These are phyloP conservation scores for Nemania sp. DNA, from an alignment of 2,329 filamentous ascomycete species.

Conservation along the genomic window DNA sequence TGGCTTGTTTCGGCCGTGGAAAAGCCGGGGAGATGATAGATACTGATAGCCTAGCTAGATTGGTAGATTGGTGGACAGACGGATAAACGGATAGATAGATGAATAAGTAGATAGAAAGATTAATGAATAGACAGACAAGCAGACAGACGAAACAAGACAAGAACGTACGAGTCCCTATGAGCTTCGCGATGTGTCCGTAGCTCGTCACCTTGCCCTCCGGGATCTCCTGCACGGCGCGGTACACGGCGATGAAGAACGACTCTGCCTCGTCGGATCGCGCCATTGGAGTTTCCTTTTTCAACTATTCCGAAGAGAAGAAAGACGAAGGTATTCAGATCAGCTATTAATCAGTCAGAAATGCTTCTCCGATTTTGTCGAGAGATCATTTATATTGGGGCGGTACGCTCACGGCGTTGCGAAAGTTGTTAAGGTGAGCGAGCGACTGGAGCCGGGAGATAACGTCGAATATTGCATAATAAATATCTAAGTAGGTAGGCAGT, in stretches of 20 bases:
- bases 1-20: no score
- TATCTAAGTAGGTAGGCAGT: no score
- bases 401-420: neutral
- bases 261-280: constrained; percentile 73
- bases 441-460: neutral
- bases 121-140: neutral
- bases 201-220: constrained; percentile 82
- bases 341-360: no score
- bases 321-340: no score
- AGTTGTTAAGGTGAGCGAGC: neutral
- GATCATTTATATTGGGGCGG: no score
- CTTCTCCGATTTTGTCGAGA: no score
- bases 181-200: constrained; percentile 78
- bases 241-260: constrained; percentile 78
- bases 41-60: no score
- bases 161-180: constrained; percentile 71
- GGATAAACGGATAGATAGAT: neutral
- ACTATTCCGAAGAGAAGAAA: no score
- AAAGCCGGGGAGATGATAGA: no score
- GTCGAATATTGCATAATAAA: constrained; percentile 19
- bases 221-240: constrained; percentile 82
- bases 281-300: constrained; percentile 50
- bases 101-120: neutral
- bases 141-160: neutral
- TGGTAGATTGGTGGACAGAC: neutral